These are phyloP conservation scores for Tetrahymena elliotti DNA, from an alignment of 73 alveolate genomes.

Conservation along the genomic window DNA sequence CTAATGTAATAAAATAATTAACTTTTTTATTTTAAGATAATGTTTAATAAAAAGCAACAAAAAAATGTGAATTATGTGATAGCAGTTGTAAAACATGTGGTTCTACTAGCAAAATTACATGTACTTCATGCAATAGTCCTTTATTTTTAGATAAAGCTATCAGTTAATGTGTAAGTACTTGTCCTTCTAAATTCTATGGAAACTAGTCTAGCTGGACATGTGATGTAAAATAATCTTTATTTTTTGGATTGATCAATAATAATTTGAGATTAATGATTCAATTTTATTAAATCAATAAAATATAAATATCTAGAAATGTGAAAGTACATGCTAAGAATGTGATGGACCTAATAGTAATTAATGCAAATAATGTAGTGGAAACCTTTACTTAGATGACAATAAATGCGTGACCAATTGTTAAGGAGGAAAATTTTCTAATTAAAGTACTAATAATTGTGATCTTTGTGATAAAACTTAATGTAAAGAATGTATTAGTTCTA, in stretches of 20 bases:
- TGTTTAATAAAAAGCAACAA: not conserved
- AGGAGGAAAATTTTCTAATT: not conserved
- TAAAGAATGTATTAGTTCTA: not conserved
- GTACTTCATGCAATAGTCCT: not conserved
- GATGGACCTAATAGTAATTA: not conserved
- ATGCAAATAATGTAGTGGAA: not conserved
- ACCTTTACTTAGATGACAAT: not conserved
- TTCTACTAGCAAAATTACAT: not conserved
- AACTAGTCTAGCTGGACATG: not conserved
- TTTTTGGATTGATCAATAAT: too few species aligned
- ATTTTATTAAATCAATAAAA: too few species aligned
- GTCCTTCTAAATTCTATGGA: not conserved
- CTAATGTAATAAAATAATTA: not conserved
- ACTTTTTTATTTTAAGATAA: too few species aligned
- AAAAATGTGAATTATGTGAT: not conserved
- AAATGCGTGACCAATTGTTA: not conserved
- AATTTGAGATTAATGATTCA: too few species aligned
- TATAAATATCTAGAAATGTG: not conserved
- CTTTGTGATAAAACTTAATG: not conserved
- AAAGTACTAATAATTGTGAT: not conserved
- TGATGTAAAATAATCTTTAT: not conserved
- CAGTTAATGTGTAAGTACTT: not conserved
- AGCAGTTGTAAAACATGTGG: not conserved
- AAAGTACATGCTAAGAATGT: not conserved
- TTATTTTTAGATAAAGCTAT: not conserved